phyloP scores from a whole-genome alignment of 768 basidiomycete genomes.

The Cantharellus cinnabarinus region DNA sequence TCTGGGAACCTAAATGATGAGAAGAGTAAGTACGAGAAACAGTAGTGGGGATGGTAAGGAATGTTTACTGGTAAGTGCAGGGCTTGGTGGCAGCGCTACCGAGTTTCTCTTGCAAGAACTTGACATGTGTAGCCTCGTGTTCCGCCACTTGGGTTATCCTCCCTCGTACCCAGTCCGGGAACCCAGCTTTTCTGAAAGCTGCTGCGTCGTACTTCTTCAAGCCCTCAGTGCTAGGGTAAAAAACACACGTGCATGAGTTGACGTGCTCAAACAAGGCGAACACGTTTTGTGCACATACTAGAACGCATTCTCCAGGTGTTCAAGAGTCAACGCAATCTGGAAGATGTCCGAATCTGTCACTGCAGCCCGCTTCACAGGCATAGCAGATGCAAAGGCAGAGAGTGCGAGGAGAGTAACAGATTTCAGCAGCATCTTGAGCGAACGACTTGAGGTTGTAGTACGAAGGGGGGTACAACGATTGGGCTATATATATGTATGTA shows the following conservation, averaged over 20 bases:
- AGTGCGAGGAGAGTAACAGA: background rate
- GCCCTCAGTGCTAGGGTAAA: constrained; percentile 21
- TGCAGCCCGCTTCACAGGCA: background rate
- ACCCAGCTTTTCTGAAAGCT: constrained; percentile 23
- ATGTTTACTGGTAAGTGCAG: constrained; percentile 22
- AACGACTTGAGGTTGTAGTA: too few species aligned
- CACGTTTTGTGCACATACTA: constrained; percentile 18
- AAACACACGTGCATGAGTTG: constrained; percentile 21
- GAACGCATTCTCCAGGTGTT: constrained; percentile 28
- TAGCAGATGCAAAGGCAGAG: constrained; percentile 1
- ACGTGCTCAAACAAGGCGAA: constrained; percentile 26
- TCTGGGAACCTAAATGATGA: constrained; percentile 19
- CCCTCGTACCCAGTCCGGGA: constrained; percentile 26
- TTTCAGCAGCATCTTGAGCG: background rate
- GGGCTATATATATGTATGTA: too few species aligned
- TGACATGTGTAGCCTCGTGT: constrained; percentile 26
- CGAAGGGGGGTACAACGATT: too few species aligned
- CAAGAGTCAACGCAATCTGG: constrained; percentile 29
- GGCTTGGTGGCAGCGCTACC: constrained; percentile 20
- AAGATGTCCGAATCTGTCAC: constrained; percentile 17
- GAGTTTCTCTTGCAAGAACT: constrained; percentile 18
- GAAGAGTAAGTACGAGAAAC: background rate
- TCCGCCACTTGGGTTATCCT: constrained; percentile 25
- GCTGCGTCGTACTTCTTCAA: constrained; percentile 22
- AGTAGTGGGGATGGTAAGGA: background rate